Evolutionary conservation across 2,329 filamentous ascomycete species (phyloP), one percentile per base, ranked within the genome.

Genomic region (Byssoonygena ceratinophila): DNA sequence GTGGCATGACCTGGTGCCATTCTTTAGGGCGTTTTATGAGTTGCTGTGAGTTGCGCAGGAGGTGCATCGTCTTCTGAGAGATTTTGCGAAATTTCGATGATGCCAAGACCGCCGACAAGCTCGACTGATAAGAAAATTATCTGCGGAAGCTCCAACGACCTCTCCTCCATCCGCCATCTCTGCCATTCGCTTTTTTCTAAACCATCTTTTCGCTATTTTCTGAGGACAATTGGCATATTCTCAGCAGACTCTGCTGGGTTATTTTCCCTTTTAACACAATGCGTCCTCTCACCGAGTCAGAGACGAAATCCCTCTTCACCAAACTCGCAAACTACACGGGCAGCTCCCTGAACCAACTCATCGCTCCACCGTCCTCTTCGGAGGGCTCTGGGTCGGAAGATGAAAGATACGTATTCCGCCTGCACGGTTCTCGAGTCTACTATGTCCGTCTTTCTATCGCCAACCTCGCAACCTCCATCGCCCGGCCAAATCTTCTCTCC

Each of bases 301-400:
- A 76, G 58, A 74, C 71, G 8, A 66, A 86, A 68, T 86, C 85
- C 1, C 81, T 96, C 62, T 94, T 96, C 71, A 80, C 84, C 61
- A 95, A 97, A 75, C 81, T 98, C 37, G 92, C 92, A 54, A 87
- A 89, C 69, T 98, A 97, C 75, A 92, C 87, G 22, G 89, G 90
- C 60, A 81, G 80, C 62, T 90, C 86, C 16, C 79, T 96, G 60
- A 91, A 89, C 70, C 83, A 88, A 69, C 80, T 96, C 60, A 88
- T 91, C 61, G 81, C 83, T 45, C 84, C 85, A 8, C 79, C 84
- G 63, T 77, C 83, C 70, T 80, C 78, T 39, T 76, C 78, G 62
- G 79, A 82, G 57, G 76, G 78, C 27, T 64, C 85, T 58, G 80
- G 82, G 65, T 76, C 83, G 70, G 79, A 82, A 56, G 75, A 78